A percentile compares a stretch with the other conserved stretches of the same genome.
phyloP scores from a whole-genome alignment of 2,329 filamentous ascomycete species.

The Biscogniauxia sp. region DNA sequence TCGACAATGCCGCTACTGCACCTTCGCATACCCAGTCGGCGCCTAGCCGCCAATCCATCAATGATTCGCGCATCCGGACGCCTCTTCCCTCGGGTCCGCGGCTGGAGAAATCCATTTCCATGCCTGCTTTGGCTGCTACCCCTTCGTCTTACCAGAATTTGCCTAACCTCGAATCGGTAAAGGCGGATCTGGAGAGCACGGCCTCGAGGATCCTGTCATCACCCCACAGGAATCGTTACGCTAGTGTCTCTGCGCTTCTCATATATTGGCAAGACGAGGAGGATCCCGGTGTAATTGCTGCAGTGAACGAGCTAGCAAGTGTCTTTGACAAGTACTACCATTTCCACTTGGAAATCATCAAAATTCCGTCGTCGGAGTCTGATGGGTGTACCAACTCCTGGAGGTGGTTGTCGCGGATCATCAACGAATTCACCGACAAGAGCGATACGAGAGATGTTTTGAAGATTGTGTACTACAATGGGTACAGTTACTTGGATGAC shows the following conservation, averaged over 20 bases:
- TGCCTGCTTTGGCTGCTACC: slow-evolving; percentile 29
- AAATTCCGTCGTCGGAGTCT: slow-evolving; percentile 46
- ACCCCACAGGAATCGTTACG: slow-evolving; percentile 52
- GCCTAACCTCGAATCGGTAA: slow-evolving; percentile 50
- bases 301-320: slow-evolving; percentile 47
- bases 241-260: slow-evolving; percentile 51
- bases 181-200: slow-evolving; percentile 51
- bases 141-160: slow-evolving; percentile 30
- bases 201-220: slow-evolving; percentile 50
- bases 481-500: slow-evolving; percentile 52
- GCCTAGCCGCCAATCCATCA: slow-evolving; percentile 38
- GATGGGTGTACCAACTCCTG: slow-evolving; percentile 49
- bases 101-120: slow-evolving; percentile 48
- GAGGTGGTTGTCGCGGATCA: slow-evolving; percentile 51
- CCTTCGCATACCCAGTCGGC: slow-evolving; percentile 24
- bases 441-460: slow-evolving; percentile 54
- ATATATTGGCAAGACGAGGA: slow-evolving; percentile 57
- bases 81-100: slow-evolving; percentile 56
- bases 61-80: slow-evolving; percentile 52
- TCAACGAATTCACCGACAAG: slow-evolving; percentile 53
- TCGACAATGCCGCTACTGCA: slow-evolving; percentile 42
- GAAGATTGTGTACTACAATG: slow-evolving; percentile 59
- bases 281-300: slow-evolving; percentile 38
- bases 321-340: slow-evolving; percentile 53
- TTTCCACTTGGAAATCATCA: slow-evolving; percentile 47